Evolutionary conservation across 2,329 filamentous ascomycete species (phyloP).

Genomic region (Akanthomyces muscarius): DNA sequence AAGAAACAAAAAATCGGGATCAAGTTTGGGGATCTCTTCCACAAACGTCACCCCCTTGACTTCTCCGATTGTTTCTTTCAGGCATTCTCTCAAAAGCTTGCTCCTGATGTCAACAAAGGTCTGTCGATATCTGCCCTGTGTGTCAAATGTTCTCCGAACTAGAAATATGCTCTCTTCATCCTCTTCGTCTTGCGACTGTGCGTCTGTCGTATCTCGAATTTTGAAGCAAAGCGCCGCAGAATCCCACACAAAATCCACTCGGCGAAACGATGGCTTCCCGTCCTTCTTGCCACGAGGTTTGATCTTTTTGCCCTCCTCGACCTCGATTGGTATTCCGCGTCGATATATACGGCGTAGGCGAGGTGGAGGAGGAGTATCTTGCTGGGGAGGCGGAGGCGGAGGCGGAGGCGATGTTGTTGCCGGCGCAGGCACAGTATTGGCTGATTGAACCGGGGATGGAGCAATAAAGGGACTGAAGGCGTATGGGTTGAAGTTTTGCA

Average conservation of each 20-base stretch:
- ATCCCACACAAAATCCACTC: conserved; percentile 54
- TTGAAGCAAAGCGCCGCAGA: conserved; percentile 47
- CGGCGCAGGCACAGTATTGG: neutral
- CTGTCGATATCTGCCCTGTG: conserved; percentile 71
- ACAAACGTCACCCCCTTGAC: conserved; percentile 64
- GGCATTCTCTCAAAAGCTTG: conserved; percentile 66
- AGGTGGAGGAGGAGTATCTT: neutral
- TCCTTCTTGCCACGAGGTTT: conserved; percentile 19
- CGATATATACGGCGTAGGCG: neutral
- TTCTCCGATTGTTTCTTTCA: conserved; percentile 36
- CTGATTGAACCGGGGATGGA: neutral
- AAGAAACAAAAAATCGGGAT: conserved; percentile 68
- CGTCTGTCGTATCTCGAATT: conserved; percentile 51
- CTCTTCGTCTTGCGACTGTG: conserved; percentile 40
- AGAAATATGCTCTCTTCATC: conserved; percentile 82
- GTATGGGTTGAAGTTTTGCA: neutral
- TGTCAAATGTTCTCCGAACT: conserved; percentile 76
- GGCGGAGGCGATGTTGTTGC: neutral
- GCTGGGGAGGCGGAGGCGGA: conserved; percentile 7
- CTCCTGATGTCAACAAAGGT: conserved; percentile 84
- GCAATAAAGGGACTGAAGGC: neutral
- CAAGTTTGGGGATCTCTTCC: conserved; percentile 70
- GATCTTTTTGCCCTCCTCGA: conserved; percentile 24
- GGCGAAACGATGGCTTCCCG: conserved; percentile 40
- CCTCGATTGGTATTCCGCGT: neutral